These are phyloP conservation scores for Botryosphaeria dothidea DNA, from an alignment of 2,329 filamentous ascomycete species.

Conservation along the genomic window DNA sequence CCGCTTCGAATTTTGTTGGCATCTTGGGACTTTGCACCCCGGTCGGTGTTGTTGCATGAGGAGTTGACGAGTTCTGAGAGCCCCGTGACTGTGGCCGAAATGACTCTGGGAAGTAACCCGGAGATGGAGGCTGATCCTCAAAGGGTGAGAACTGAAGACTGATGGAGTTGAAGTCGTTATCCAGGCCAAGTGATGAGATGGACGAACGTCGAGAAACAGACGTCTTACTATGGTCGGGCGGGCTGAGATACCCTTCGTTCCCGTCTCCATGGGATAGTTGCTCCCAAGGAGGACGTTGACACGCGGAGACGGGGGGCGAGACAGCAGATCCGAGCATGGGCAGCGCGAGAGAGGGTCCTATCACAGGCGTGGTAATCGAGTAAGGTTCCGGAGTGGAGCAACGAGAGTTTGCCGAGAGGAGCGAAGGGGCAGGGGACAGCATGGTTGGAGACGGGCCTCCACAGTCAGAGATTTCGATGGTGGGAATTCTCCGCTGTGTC, in stretches of 20 bases:
- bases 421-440: constrained; percentile 38
- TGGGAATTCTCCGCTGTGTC: constrained; percentile 32
- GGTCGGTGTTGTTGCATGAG: constrained; percentile 24
- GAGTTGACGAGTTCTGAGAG: constrained; percentile 31
- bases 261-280: constrained; percentile 32
- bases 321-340: constrained; percentile 25
- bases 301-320: constrained; percentile 29
- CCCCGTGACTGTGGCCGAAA: constrained; percentile 25
- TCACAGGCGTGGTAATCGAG: constrained; percentile 31
- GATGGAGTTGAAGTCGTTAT: constrained; percentile 32
- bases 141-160: constrained; percentile 29
- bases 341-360: constrained; percentile 25
- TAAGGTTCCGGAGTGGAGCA: constrained; percentile 37
- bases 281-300: constrained; percentile 36
- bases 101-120: constrained; percentile 26
- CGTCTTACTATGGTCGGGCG: constrained; percentile 25
- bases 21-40: constrained; percentile 30
- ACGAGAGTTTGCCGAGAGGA: constrained; percentile 38
- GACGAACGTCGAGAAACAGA: constrained; percentile 34
- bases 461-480: constrained; percentile 40
- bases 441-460: constrained; percentile 34
- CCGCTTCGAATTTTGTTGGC: constrained; percentile 38
- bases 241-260: constrained; percentile 26
- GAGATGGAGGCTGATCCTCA: constrained; percentile 28
- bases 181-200: constrained; percentile 32